A percentile compares a stretch with the other conserved stretches of the same genome.
These are phyloP conservation scores for Pleurozium schreberi DNA, from an alignment of 225 moss, liverwort and hornwort genomes.

Conservation along the genomic window DNA sequence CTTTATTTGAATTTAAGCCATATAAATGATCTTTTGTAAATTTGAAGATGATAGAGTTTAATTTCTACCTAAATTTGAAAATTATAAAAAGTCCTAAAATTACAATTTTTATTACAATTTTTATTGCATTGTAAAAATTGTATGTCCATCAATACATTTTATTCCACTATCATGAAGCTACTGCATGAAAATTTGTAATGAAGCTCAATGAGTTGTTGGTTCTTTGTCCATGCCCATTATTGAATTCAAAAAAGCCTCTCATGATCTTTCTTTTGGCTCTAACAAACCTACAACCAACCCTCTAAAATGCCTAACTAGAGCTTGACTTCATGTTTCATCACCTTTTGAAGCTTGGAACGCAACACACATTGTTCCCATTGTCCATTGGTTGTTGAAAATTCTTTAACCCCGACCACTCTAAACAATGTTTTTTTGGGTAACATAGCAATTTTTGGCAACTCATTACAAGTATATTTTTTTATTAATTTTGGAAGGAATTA, in stretches of 20 bases:
- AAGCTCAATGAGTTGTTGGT: not conserved
- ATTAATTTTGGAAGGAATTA: too few relatives aligned
- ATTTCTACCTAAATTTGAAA: not conserved
- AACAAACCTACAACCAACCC: not conserved
- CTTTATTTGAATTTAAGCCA: not conserved
- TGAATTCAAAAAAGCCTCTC: not conserved
- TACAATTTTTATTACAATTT: not conserved
- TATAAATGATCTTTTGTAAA: not conserved
- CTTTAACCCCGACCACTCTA: too few relatives aligned
- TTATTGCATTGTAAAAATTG: too few relatives aligned
- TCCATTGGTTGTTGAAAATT: not conserved
- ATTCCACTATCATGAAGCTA: not conserved
- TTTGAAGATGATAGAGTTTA: not conserved
- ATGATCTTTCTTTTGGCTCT: not conserved
- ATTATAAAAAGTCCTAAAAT: not conserved
- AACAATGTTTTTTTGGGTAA: too few relatives aligned
- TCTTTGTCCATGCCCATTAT: not conserved
- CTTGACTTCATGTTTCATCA: accelerated
- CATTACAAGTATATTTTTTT: too few relatives aligned
- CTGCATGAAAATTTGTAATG: too few relatives aligned
- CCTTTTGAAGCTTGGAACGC: not conserved
- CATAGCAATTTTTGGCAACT: too few relatives aligned
- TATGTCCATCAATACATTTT: too few relatives aligned
- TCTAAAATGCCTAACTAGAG: not conserved
- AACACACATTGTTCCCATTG: not conserved